phyloP scores from a whole-genome alignment of 164 flowering plant genomes.

The Taxillus chinensis region DNA sequence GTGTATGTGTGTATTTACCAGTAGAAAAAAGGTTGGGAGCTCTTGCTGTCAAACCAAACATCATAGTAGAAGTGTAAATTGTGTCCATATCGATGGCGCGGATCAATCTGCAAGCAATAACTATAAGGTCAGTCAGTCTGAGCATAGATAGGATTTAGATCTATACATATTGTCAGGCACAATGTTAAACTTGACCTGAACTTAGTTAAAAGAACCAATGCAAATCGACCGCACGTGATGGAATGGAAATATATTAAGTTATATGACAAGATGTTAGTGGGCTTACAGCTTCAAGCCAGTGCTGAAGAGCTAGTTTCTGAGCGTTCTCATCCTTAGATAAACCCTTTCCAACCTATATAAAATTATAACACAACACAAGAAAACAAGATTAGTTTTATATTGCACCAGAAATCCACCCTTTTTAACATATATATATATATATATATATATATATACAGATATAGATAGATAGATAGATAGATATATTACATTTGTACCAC shows the following conservation, averaged over 20 bases:
- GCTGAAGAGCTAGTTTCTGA: slow-evolving; percentile 43
- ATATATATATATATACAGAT: too few relatives aligned
- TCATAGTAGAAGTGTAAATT: slow-evolving; percentile 54
- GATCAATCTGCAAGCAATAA: slow-evolving; percentile 39
- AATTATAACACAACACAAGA: background rate
- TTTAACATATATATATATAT: too few relatives aligned
- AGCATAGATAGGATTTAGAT: background rate
- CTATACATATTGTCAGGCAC: too few relatives aligned
- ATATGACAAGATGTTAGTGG: background rate
- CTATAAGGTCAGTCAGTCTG: background rate
- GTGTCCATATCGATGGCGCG: slow-evolving; percentile 70
- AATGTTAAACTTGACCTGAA: too few relatives aligned
- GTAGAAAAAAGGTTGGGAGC: slow-evolving; percentile 59
- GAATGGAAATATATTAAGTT: too few relatives aligned
- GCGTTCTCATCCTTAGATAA: slow-evolving; percentile 46
- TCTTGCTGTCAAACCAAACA: slow-evolving; percentile 40
- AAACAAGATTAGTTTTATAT: background rate
- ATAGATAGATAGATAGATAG: too few relatives aligned
- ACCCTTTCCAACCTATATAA: slow-evolving; percentile 39
- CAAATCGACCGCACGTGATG: too few relatives aligned
- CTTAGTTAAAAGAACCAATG: too few relatives aligned
- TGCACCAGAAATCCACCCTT: too few relatives aligned
- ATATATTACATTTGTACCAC: too few relatives aligned
- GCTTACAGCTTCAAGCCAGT: slow-evolving; percentile 64
- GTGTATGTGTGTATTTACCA: slow-evolving; percentile 23